A percentile compares a stretch with the other conserved stretches of the same genome.
phyloP scores from a whole-genome alignment of 805 yeast genomes.

The Candida morakotiae region DNA sequence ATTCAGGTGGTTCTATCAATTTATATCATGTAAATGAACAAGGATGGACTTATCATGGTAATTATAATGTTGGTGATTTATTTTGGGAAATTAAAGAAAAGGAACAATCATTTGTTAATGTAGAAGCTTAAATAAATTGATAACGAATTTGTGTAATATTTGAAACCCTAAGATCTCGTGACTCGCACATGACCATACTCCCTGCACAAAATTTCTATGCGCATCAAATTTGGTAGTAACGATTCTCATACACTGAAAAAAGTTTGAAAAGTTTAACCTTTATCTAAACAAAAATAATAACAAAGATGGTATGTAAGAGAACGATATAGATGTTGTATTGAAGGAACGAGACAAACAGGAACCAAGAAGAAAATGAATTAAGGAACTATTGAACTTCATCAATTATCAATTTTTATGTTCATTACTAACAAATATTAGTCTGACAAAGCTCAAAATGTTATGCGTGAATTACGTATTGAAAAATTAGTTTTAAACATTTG shows the following conservation, averaged over 20 bases:
- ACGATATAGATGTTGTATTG: background rate
- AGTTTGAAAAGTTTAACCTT: constrained; percentile 7
- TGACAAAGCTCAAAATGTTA: constrained; percentile 72
- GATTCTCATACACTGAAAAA: background rate
- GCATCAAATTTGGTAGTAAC: background rate
- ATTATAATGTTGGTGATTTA: constrained; percentile 83
- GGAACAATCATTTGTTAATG: constrained; percentile 88
- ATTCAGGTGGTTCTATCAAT: constrained; percentile 94
- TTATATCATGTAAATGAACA: constrained; percentile 87
- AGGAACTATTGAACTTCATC: too few relatives aligned
- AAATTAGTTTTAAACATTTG: constrained; percentile 99
- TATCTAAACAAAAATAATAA: constrained; percentile 8
- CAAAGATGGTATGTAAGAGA: constrained; percentile 15
- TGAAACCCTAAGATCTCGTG: constrained; percentile 1
- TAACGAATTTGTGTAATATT: background rate
- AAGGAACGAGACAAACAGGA: background rate
- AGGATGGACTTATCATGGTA: constrained; percentile 97
- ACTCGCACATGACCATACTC: constrained; percentile 1
- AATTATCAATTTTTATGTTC: too few relatives aligned
- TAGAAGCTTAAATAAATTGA: constrained; percentile 37
- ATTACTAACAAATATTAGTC: constrained; percentile 18
- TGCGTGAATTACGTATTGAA: constrained; percentile 99
- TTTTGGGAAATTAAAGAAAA: constrained; percentile 89
- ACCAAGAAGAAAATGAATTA: background rate
- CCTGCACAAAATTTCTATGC: background rate